Percentiles rank a stretch among this genome's conserved stretches.
Evolutionary conservation across 2,329 filamentous ascomycete genomes (phyloP).

Genomic region (Fusarium protoensiforme): DNA sequence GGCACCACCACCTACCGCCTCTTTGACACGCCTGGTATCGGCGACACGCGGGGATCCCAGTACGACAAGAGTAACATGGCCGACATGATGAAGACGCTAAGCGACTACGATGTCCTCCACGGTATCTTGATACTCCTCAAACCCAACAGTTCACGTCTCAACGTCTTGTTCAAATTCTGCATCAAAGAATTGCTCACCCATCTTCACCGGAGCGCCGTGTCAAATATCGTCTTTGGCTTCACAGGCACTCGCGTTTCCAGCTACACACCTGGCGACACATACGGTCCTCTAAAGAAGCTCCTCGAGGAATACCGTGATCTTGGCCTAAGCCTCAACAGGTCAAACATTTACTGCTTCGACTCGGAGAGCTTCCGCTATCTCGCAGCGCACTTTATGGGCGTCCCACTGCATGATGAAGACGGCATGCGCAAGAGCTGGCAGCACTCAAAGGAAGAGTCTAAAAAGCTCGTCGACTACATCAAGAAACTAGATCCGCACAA

Average conservation of each 20-base stretch:
- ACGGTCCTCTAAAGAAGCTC: background rate
- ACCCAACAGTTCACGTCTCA: constrained; percentile 14
- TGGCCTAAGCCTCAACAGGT: background rate
- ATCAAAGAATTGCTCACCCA: constrained; percentile 16
- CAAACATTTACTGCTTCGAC: constrained; percentile 28
- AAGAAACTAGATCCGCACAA: constrained; percentile 21
- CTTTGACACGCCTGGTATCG: constrained; percentile 25
- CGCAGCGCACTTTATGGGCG: too few species aligned
- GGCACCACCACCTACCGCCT: background rate
- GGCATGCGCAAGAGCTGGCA: constrained; percentile 30
- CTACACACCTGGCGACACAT: constrained; percentile 1
- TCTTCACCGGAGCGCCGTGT: constrained; percentile 20
- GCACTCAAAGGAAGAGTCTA: constrained; percentile 12
- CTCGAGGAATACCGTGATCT: background rate
- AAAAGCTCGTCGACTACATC: constrained; percentile 17
- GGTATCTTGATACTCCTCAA: constrained; percentile 27
- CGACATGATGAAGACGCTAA: constrained; percentile 7
- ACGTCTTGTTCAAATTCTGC: constrained; percentile 16
- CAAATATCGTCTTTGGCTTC: constrained; percentile 30
- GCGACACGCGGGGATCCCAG: constrained; percentile 22
- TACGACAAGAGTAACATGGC: constrained; percentile 24
- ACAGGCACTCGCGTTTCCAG: constrained; percentile 22
- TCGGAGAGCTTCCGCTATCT: constrained; percentile 31
- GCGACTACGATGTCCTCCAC: constrained; percentile 24
- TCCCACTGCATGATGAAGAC: background rate